Base-by-base conservation (phyloP, 2,329 filamentous ascomycete species). In the Penicillium capsulatum region DNA sequence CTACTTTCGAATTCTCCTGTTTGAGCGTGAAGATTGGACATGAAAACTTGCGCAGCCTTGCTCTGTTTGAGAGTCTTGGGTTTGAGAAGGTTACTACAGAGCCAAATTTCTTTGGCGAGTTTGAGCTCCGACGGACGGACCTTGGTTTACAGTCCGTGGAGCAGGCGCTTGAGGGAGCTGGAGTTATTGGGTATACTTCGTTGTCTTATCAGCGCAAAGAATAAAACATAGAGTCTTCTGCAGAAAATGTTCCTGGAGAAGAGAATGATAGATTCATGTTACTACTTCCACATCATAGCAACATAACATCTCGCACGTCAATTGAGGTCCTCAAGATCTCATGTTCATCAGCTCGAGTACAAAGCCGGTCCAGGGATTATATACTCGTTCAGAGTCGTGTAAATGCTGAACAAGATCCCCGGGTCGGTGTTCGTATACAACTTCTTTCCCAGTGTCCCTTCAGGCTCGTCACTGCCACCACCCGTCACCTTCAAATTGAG, bases 81-180 rank as follows among this genome's bases (percentile, higher is more conserved):
- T 85, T 85, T 58, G 50, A 54, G 38, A 75, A 69, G 57, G 64
- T 71, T 7, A 58, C 58, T 0, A 69, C 68, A 16, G 64, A 66
- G 38, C 67, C 75, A 17, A 84, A 81, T 61, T 84, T 79, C 61
- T 86, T 86, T 68, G 80, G 80, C 1, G 82, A 86, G 61, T 66
- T 81, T 44, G 82, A 86, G 62, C 55, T 84, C 51, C 60, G 74
- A 38, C 63, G 62, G 39, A 48, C 41, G 31, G 57, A 61, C 17
- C 44, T 70, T 39, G 44, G 45, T 13, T 27, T 53, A 7, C 53
- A 47, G 20, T 51, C 45, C 28, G 50, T 65, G 26, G 46, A 53
- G 31, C 45, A 38, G 31, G 42, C 57, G 38, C 47, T 69, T 42
- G 42, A 47, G 29, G 52, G 16, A 40, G 65, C 52, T 51, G 61